phyloP scores from a whole-genome alignment of 2,329 filamentous ascomycete species.

The Colletotrichum viniferum region DNA sequence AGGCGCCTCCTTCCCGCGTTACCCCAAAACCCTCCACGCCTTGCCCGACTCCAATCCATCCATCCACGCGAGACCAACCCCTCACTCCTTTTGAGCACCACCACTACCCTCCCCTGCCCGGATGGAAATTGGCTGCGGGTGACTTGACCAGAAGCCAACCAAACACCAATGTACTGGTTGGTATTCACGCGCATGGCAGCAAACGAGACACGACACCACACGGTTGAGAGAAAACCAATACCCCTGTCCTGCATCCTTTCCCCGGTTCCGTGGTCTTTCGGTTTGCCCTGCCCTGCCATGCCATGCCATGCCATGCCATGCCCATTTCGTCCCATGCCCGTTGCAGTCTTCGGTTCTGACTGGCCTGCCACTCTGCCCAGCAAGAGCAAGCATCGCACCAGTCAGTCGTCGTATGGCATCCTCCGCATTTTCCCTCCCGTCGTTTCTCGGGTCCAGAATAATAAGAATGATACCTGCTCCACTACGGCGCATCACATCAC shows the following conservation, averaged over 20 bases:
- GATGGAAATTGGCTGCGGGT: neutral
- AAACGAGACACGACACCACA: neutral
- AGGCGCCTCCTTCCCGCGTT: neutral
- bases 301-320: conserved; percentile 16
- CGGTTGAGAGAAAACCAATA: neutral
- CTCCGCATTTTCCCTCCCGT: conserved; percentile 10
- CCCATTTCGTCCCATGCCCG: conserved; percentile 18
- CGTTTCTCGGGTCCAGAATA: conserved; percentile 9
- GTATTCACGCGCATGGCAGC: neutral
- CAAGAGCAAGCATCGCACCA: neutral
- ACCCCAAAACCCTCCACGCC: neutral
- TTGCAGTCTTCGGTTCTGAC: conserved; percentile 7
- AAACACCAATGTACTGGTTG: neutral
- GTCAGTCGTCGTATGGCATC: neutral
- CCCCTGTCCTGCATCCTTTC: neutral
- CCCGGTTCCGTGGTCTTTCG: neutral
- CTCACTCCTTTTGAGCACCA: neutral
- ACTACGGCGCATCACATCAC: conserved; percentile 18
- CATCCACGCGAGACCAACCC: neutral
- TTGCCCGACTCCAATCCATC: neutral
- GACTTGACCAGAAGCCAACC: neutral
- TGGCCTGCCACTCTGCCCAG: neutral
- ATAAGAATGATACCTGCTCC: conserved; percentile 22
- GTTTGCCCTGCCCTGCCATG: conserved; percentile 10
- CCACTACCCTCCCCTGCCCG: neutral